phyloP scores from a whole-genome alignment of 2,329 filamentous ascomycete genomes.

The Esteya vermicola region DNA sequence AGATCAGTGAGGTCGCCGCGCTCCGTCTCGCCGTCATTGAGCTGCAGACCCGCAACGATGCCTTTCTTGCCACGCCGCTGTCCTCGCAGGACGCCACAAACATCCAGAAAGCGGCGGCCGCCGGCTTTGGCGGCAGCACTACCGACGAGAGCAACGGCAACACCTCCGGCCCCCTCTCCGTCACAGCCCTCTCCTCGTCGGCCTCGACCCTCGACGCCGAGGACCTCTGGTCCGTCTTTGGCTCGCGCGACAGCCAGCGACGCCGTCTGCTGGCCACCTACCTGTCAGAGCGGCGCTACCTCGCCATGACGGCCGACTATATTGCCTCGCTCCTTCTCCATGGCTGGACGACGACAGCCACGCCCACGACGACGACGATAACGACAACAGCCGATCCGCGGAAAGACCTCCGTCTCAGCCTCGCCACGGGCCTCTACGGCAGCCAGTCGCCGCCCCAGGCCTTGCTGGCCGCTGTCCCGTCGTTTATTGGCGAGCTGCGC shows the following conservation, averaged over 20 bases:
- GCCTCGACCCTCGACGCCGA: conserved; percentile 37
- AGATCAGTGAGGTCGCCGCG: conserved; percentile 69
- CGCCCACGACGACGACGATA: background rate
- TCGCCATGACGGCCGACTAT: conserved; percentile 49
- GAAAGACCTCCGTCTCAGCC: conserved; percentile 4
- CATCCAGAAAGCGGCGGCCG: conserved; percentile 58
- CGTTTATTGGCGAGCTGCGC: conserved; percentile 31
- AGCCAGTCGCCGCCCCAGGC: conserved; percentile 13
- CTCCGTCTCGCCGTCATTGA: conserved; percentile 70
- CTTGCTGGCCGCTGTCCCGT: conserved; percentile 30
- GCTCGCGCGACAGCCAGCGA: conserved; percentile 46
- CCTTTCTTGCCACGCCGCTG: conserved; percentile 55
- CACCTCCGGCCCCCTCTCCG: too few species aligned
- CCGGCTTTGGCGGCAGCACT: too few species aligned
- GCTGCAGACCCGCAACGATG: conserved; percentile 66
- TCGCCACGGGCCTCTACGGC: conserved; percentile 4
- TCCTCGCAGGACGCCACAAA: conserved; percentile 68
- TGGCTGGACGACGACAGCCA: conserved; percentile 11
- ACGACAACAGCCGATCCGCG: background rate
- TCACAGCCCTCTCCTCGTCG: too few species aligned
- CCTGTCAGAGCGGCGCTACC: conserved; percentile 54
- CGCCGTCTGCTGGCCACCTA: conserved; percentile 58
- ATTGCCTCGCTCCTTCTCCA: conserved; percentile 35
- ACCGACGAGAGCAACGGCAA: conserved; percentile 15
- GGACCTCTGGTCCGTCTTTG: conserved; percentile 43